These are phyloP conservation scores for Fraxinus americana DNA, from an alignment of 257 asterid species.

Conservation along the genomic window DNA sequence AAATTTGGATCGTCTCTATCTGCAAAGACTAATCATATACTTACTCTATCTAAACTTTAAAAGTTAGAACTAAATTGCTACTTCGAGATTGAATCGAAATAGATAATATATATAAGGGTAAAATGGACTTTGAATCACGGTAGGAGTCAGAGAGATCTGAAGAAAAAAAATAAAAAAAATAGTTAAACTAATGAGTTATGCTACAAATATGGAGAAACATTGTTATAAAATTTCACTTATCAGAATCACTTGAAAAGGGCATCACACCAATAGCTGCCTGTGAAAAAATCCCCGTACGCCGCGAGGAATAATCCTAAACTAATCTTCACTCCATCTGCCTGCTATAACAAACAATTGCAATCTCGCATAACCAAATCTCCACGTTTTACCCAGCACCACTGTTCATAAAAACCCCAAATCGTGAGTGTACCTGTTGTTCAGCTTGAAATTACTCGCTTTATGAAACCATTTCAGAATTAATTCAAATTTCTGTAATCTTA, in stretches of 20 bases:
- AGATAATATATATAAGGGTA: not conserved
- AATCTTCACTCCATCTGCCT: slow-evolving; percentile 33
- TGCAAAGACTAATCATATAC: too few species aligned
- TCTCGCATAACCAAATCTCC: slow-evolving; percentile 32
- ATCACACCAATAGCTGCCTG: too few species aligned
- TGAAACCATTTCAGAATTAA: slow-evolving; percentile 7
- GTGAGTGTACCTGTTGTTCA: not conserved
- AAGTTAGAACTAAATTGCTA: too few species aligned
- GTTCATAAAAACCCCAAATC: slow-evolving; percentile 26
- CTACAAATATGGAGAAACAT: too few species aligned
- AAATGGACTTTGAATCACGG: slow-evolving; percentile 1
- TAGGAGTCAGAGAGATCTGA: slow-evolving; percentile 23
- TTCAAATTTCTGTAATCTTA: not conserved
- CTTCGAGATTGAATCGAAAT: too few species aligned
- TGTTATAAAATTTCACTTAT: too few species aligned
- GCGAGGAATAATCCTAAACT: slow-evolving; percentile 5
- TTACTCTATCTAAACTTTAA: too few species aligned
- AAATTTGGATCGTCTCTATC: too few species aligned
- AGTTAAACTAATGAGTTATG: too few species aligned
- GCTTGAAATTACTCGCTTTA: slow-evolving; percentile 14
- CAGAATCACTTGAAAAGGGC: too few species aligned
- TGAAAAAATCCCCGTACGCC: too few species aligned
- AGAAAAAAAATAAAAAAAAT: not conserved
- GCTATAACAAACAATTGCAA: slow-evolving; percentile 2
- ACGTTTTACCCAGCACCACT: slow-evolving; percentile 45